These are phyloP conservation scores for Aaosphaeria arxii DNA, from an alignment of 2,329 filamentous ascomycete species.

Conservation along the genomic window DNA sequence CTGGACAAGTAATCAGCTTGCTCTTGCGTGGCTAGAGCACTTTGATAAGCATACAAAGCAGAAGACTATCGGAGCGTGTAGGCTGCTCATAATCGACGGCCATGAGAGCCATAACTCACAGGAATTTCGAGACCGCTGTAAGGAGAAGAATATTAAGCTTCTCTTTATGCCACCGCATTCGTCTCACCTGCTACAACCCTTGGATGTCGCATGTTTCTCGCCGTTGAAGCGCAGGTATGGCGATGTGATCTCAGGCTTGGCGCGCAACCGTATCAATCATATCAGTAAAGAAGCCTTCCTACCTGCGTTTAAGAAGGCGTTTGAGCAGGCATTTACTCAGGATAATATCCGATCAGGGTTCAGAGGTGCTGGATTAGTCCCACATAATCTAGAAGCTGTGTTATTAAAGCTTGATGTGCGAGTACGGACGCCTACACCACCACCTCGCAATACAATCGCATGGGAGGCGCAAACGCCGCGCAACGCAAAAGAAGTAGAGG, in stretches of 20 bases:
- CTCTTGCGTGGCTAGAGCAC: conserved; percentile 33
- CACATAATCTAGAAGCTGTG: conserved; percentile 26
- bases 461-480: conserved; percentile 10
- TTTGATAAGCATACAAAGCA: conserved; percentile 29
- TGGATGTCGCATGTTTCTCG: conserved; percentile 15
- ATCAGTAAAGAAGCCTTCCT: conserved; percentile 20
- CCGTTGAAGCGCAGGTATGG: conserved; percentile 22
- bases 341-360: conserved; percentile 28
- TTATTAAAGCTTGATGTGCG: conserved; percentile 30
- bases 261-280: conserved; percentile 23
- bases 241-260: conserved; percentile 23
- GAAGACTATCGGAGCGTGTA: conserved; percentile 20
- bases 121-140: conserved; percentile 3
- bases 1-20: conserved; percentile 33
- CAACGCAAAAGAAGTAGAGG: conserved; percentile 5
- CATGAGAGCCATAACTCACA: conserved; percentile 1
- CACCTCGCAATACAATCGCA: not conserved
- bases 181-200: conserved; percentile 12
- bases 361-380: conserved; percentile 29
- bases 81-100: conserved; percentile 5
- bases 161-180: conserved; percentile 30
- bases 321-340: conserved; percentile 17
- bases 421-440: conserved; percentile 9
- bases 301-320: conserved; percentile 19
- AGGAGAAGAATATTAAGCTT: conserved; percentile 32